Evolutionary conservation across 2,329 filamentous ascomycete species (phyloP), one percentile per base, ranked within the genome.

Genomic region (Coniella vitis): DNA sequence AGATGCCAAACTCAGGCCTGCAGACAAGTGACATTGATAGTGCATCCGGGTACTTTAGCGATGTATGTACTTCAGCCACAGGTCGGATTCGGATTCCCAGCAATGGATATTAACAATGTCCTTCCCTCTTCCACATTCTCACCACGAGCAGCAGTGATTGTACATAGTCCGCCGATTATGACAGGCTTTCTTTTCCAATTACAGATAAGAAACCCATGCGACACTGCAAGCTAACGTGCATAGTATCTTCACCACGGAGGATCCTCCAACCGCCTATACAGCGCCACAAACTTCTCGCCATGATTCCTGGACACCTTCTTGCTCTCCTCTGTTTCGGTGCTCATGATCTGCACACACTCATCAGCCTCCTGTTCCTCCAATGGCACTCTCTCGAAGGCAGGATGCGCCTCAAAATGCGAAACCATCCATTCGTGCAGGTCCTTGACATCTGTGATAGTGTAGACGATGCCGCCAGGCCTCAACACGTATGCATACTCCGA

Each of bases 401-500:
- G 82, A 63, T 90, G 86, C 22, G 75, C 78, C 48, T 85, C 80
- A 58, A 97, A 85, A 68, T 96, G 89, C 63, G 79, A 77, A 46
- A 91, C 84, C 84, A 97, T 95, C 91, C 91, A 97, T 58, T 83
- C 69, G 65, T 96, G 89, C 65, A 98, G 72, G 61, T 95, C 90
- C 69, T 95, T 86, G 37, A 98, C 93, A 69, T 98, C 93, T 1
- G 93, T 98, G 60, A 98, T 97, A 1, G 91, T 97, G 65, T 97
- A 98, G 37, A 95, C 75, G 42, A 91, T 78, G 2, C 93, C 94
- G 0, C 90, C 90, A 0, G 90, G 90, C 36, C 76, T 75, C 54
- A 97, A 63, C 9, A 86, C 87, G 63, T 86, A 97, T 0, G 93
- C 93, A 63, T 98, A 98, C 67, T 98, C 93, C 0, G 90, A 87